Conservation (phyloP, 1,284 basidiomycete species). For the Tranzscheliella williamsii region DNA sequence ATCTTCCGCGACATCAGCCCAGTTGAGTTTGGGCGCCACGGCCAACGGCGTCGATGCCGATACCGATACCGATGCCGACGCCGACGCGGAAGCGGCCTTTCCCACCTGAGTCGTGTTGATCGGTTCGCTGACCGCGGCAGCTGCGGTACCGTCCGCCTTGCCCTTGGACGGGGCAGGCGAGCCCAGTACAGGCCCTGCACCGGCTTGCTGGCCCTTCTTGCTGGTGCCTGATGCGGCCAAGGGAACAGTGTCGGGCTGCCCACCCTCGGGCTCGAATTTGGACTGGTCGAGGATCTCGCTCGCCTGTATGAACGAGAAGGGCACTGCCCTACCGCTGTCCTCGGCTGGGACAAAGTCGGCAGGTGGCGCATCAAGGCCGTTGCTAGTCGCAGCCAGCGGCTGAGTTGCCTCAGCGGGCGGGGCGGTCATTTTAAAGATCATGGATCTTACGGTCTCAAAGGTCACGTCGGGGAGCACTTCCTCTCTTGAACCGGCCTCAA, state of each 20-base stretch:
- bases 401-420: constrained; percentile 11
- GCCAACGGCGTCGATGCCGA: background rate
- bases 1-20: constrained; percentile 35
- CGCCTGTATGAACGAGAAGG: constrained; percentile 34
- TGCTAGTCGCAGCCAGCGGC: background rate
- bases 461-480: constrained; percentile 28
- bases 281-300: constrained; percentile 24
- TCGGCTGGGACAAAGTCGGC: constrained; percentile 10
- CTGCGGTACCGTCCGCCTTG: constrained; percentile 16
- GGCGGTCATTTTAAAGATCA: constrained; percentile 35
- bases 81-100: background rate
- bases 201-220: constrained; percentile 17
- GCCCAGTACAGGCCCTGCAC: constrained; percentile 9
- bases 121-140: constrained; percentile 14
- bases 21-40: constrained; percentile 30
- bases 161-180: constrained; percentile 2
- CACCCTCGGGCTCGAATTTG: constrained; percentile 16
- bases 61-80: background rate
- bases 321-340: constrained; percentile 1
- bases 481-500: constrained; percentile 16
- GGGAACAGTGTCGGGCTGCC: constrained; percentile 12
- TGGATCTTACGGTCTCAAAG: constrained; percentile 19
- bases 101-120: constrained; percentile 15
- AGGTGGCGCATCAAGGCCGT: constrained; percentile 12
- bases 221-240: constrained; percentile 1